phyloP scores from a whole-genome alignment of 176 grass and related monocot species.

The Lolium rigidum region DNA sequence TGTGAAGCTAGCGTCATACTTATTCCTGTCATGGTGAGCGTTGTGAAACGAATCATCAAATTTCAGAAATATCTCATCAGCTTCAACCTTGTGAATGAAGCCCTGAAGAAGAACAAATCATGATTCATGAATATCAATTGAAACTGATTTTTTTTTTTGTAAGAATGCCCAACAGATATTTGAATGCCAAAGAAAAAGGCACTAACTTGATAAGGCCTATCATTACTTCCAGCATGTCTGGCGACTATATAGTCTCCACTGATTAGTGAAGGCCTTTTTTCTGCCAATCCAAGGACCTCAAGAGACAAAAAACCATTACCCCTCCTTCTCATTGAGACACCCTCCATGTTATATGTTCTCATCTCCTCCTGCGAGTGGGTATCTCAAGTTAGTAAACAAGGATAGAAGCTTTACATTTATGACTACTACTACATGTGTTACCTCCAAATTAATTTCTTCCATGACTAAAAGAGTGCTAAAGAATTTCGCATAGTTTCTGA shows the following conservation, averaged over 20 bases:
- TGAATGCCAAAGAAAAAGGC: constrained; percentile 1
- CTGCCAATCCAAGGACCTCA: constrained; percentile 83
- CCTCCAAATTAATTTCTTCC: constrained; percentile 93
- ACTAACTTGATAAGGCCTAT: constrained; percentile 67
- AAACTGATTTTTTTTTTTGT: constrained; percentile 6
- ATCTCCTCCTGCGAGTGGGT: constrained; percentile 66
- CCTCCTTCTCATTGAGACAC: constrained; percentile 65
- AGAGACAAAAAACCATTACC: constrained; percentile 66
- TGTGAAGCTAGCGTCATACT: constrained; percentile 76
- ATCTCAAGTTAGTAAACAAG: constrained; percentile 49
- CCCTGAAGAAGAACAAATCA: constrained; percentile 64
- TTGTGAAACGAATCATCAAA: constrained; percentile 66
- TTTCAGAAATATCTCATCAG: constrained; percentile 85
- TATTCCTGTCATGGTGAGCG: constrained; percentile 47
- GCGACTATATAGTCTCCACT: constrained; percentile 73
- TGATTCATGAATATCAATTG: constrained; percentile 37
- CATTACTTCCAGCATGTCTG: constrained; percentile 53
- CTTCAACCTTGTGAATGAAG: constrained; percentile 88
- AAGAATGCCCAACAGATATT: constrained; percentile 38
- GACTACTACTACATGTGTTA: constrained; percentile 31
- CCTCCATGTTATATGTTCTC: constrained; percentile 82
- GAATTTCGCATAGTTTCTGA: constrained; percentile 63
- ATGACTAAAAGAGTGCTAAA: constrained; percentile 85
- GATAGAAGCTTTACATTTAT: constrained; percentile 34
- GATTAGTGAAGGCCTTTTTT: constrained; percentile 82